A percentile compares a stretch with the other conserved stretches of the same genome.
These are phyloP conservation scores for Backusella australiensis DNA, from an alignment of 192 early-diverging fungal species.

Conservation along the genomic window DNA sequence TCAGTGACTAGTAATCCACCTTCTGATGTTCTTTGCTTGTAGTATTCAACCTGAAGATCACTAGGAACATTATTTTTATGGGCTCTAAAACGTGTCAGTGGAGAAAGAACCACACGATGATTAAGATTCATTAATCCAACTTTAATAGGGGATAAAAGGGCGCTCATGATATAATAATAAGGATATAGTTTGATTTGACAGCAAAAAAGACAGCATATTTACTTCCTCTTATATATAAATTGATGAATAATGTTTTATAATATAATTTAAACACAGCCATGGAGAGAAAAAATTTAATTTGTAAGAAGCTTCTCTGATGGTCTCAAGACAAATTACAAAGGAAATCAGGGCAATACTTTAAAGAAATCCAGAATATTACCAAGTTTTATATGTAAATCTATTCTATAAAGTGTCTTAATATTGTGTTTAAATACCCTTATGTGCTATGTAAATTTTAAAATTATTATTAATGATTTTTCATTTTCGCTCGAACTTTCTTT, in stretches of 20 bases:
- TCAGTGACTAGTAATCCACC: slow-evolving; percentile 29
- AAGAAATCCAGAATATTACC: not conserved
- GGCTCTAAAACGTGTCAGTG: slow-evolving; percentile 21
- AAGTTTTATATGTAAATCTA: no score
- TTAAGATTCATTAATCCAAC: slow-evolving; percentile 5
- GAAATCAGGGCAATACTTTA: not conserved
- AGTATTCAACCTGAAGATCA: slow-evolving; percentile 14
- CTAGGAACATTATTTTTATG: slow-evolving; percentile 11
- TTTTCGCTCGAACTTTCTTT: not conserved
- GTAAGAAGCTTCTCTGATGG: no score
- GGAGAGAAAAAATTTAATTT: no score
- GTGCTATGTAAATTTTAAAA: not conserved
- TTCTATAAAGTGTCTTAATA: not conserved
- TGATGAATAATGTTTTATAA: not conserved
- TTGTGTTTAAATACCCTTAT: not conserved
- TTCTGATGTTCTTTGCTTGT: slow-evolving; percentile 20
- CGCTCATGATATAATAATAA: not conserved
- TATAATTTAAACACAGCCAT: not conserved
- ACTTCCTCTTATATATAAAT: not conserved
- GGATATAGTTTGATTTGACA: not conserved
- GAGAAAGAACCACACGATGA: slow-evolving; percentile 26
- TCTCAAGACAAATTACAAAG: no score
- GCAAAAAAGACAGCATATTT: not conserved
- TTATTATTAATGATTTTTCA: not conserved
- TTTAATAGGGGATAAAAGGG: slow-evolving; percentile 19